phyloP scores from a whole-genome alignment of 1,284 basidiomycete genomes.

The Sporisorium graminicola region DNA sequence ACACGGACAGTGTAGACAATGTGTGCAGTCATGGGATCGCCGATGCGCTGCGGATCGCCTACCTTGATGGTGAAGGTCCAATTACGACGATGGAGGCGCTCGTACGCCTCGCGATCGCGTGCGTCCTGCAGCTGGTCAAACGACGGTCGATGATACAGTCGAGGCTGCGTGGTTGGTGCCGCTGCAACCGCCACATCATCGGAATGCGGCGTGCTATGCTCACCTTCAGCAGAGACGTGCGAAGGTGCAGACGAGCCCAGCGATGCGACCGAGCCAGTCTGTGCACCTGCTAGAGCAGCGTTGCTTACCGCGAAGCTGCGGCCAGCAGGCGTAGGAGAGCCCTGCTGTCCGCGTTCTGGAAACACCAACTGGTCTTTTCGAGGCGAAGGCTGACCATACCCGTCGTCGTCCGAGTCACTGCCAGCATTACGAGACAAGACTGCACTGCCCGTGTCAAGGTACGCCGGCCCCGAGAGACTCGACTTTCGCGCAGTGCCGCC shows the following conservation, averaged over 20 bases:
- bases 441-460: constrained; percentile 16
- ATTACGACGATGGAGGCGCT: constrained; percentile 15
- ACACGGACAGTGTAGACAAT: constrained; percentile 72
- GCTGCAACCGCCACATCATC: not conserved
- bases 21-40: constrained; percentile 66
- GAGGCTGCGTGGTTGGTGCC: constrained; percentile 10
- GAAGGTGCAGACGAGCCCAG: constrained; percentile 29
- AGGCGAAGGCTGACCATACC: constrained; percentile 54
- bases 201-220: not conserved
- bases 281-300: not conserved
- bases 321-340: constrained; percentile 15
- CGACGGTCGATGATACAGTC: constrained; percentile 46
- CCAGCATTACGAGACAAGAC: constrained; percentile 7
- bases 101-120: constrained; percentile 29
- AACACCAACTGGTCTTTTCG: constrained; percentile 17
- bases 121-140: constrained; percentile 42
- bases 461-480: constrained; percentile 11
- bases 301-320: constrained; percentile 8
- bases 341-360: not conserved
- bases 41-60: constrained; percentile 66
- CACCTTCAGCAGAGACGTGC: constrained; percentile 18
- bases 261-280: constrained; percentile 20
- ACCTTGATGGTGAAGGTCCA: constrained; percentile 62
- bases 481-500: constrained; percentile 31
- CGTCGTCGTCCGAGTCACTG: constrained; percentile 53